A percentile compares a stretch with the other conserved stretches of the same genome.
These are phyloP conservation scores for Roridomyces roridus DNA, from an alignment of 768 basidiomycete genomes.

Conservation along the genomic window DNA sequence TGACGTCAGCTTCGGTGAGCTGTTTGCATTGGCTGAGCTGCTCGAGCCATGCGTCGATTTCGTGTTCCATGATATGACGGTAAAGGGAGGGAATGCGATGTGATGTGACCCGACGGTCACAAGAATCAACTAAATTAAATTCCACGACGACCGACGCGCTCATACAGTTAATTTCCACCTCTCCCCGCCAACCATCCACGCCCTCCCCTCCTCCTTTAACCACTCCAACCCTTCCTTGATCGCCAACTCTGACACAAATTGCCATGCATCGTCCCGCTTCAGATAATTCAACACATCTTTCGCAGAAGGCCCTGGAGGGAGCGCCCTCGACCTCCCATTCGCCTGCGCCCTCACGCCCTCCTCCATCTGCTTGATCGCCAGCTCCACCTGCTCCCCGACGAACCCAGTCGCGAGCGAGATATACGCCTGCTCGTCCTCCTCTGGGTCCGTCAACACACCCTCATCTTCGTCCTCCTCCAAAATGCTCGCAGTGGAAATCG, in stretches of 20 bases:
- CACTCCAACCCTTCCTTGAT: slow-evolving; percentile 13
- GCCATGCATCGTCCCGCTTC: slow-evolving; percentile 20
- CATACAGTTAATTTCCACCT: slow-evolving; percentile 12
- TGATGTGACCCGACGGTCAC: neutral
- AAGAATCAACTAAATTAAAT: too few relatives aligned
- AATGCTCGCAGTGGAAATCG: slow-evolving; percentile 33
- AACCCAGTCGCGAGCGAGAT: slow-evolving; percentile 61
- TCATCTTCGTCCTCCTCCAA: slow-evolving; percentile 45
- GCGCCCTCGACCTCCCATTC: neutral
- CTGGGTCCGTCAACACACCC: slow-evolving; percentile 65
- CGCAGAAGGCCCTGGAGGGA: slow-evolving; percentile 4
- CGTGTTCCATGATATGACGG: slow-evolving; percentile 56
- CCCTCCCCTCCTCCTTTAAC: slow-evolving; percentile 9
- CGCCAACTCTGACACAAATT: slow-evolving; percentile 11
- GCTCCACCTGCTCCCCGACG: slow-evolving; percentile 53
- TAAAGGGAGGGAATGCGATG: slow-evolving; percentile 29
- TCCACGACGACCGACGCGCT: too few relatives aligned
- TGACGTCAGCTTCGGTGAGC: slow-evolving; percentile 92
- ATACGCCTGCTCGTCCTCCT: slow-evolving; percentile 68
- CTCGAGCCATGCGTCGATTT: slow-evolving; percentile 97
- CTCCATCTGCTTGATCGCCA: slow-evolving; percentile 47
- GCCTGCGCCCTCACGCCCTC: neutral
- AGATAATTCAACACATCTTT: slow-evolving; percentile 1
- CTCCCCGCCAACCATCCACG: slow-evolving; percentile 4
- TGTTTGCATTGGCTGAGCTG: slow-evolving; percentile 98